These are phyloP conservation scores for Aspergillus sp. DNA, from an alignment of 2,329 filamentous ascomycete genomes.

Conservation along the genomic window DNA sequence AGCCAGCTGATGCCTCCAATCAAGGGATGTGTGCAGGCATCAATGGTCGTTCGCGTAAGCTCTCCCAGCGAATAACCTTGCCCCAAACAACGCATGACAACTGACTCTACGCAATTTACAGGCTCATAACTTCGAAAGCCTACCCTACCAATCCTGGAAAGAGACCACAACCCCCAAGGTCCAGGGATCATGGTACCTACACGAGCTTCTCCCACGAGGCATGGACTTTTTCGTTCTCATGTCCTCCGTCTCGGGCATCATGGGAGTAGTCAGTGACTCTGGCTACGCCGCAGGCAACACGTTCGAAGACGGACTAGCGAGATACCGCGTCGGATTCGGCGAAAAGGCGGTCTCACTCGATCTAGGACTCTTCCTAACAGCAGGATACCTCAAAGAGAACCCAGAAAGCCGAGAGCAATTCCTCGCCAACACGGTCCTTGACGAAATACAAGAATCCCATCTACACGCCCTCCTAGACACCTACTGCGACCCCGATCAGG, in stretches of 20 bases:
- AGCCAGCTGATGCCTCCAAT: constrained; percentile 8
- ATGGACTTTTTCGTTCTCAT: constrained; percentile 45
- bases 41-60: constrained; percentile 11
- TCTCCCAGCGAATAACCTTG: neutral
- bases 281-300: constrained; percentile 43
- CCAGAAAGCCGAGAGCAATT: neutral
- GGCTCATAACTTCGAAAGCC: constrained; percentile 36
- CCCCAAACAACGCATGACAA: too few relatives aligned
- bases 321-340: constrained; percentile 22
- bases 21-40: constrained; percentile 14
- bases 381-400: constrained; percentile 27
- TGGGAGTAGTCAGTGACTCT: constrained; percentile 47
- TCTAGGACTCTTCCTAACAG: constrained; percentile 29
- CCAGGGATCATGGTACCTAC: constrained; percentile 36
- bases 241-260: constrained; percentile 41
- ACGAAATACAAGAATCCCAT: constrained; percentile 22
- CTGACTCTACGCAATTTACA: neutral
- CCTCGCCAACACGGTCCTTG: constrained; percentile 7
- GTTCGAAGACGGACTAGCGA: constrained; percentile 37
- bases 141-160: neutral
- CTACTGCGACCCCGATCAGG: constrained; percentile 10
- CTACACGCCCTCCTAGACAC: constrained; percentile 16
- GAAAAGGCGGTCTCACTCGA: constrained; percentile 15
- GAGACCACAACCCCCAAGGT: neutral
- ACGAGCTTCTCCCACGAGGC: constrained; percentile 26